Percentiles rank a stretch among this genome's conserved stretches.
Evolutionary conservation across 2,329 filamentous ascomycete genomes (phyloP).

Genomic region (Pezicula rhizophila): DNA sequence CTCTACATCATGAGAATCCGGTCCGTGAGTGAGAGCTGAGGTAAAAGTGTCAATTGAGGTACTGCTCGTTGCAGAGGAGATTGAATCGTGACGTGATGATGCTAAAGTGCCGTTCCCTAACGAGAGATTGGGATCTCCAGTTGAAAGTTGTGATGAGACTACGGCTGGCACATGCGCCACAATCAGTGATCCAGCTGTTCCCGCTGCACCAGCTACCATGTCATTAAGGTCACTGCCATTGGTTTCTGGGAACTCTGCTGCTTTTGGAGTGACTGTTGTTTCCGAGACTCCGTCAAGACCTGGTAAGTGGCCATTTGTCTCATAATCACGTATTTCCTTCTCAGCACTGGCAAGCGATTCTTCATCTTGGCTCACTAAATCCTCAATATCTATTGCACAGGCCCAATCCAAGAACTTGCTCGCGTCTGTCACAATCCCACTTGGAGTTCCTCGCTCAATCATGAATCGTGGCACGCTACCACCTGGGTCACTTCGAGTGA

Average conservation of each 20-base stretch:
- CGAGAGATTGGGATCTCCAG: conserved; percentile 25
- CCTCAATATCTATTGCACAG: conserved; percentile 32
- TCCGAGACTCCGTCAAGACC: conserved; percentile 15
- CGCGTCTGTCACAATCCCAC: conserved; percentile 58
- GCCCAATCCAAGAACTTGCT: conserved; percentile 68
- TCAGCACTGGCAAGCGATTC: conserved; percentile 7
- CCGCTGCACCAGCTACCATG: conserved; percentile 48
- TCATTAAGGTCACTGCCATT: conserved; percentile 45
- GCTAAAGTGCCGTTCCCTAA: conserved; percentile 10
- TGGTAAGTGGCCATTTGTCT: conserved; percentile 24
- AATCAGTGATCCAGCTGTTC: conserved; percentile 42
- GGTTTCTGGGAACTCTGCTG: conserved; percentile 3
- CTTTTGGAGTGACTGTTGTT: background rate
- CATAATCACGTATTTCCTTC: conserved; percentile 27
- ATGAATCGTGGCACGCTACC: conserved; percentile 67
- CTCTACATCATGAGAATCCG: conserved; percentile 15
- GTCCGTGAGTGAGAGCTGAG: conserved; percentile 31
- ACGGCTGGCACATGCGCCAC: conserved; percentile 27
- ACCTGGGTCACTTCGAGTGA: conserved; percentile 66
- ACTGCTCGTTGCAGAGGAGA: conserved; percentile 32
- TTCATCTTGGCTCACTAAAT: conserved; percentile 18
- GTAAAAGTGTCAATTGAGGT: conserved; percentile 43
- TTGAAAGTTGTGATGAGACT: conserved; percentile 21
- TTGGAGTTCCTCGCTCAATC: conserved; percentile 64
- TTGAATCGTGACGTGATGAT: conserved; percentile 12